Base-by-base conservation (phyloP, 306 rosid species). In the Quillaja saponaria region DNA sequence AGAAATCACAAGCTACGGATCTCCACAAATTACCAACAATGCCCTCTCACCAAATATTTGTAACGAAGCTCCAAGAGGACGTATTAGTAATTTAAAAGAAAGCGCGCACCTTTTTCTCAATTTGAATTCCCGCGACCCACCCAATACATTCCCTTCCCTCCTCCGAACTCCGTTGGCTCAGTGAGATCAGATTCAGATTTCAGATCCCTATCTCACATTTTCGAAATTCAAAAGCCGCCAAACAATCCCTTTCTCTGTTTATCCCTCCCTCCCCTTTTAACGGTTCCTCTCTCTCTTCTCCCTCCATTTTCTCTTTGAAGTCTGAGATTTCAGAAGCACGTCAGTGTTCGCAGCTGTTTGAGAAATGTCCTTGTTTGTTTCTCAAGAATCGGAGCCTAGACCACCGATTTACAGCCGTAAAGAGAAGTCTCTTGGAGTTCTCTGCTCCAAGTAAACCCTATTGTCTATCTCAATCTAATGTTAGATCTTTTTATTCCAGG, bases 361-460 rank as follows among this genome's bases (percentile, higher is more conserved):
- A 17, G 13, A 14, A 49, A 77, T 72, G 78, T 56, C 68, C 50
- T 61, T 64, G 7, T 18, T 49, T 35, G 50, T 31, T 38, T 54
- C 50, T 50, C 64, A 33, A 8, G 67, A 72, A n/a, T 52, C 56
- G 38, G 65, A 72, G 10, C 17, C 71, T 5, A 64, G 16, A 10
- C 52, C 76, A 3, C 74, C 61, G 17, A 48, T 54, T 58, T 78
- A 78, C n/a, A 38, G 66, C 42, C 81, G 85, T 33, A 80, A 80
- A 53, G 81, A 80, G 48, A 75, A 76, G 35, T 76, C 81, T 5
- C 66, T 80, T 0, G 78, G 81, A 44, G 63, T 80, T 1, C 60
- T 80, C 21, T 58, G 71, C 34, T 67, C 79, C 47, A 80, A 80
- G 82, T 74, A 46, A 64, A 33, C 49, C 31, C 17, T 13, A 12